Evolutionary conservation across 2,329 filamentous ascomycete genomes (phyloP), one percentile per base, ranked within the genome.

Genomic region (Colletotrichum sp.): DNA sequence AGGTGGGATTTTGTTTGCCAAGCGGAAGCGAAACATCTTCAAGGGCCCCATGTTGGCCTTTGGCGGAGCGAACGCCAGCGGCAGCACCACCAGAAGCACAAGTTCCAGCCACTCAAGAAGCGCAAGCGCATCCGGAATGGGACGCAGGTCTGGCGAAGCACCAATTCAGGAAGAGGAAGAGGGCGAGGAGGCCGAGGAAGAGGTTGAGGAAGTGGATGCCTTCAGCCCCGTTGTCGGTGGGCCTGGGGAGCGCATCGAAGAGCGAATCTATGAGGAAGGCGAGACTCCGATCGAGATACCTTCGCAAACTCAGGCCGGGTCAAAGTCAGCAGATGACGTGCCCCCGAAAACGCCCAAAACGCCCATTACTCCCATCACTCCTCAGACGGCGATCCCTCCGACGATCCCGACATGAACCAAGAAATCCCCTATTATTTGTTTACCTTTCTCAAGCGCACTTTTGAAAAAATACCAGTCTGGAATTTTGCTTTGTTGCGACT

Each of bases 21-120:
- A 95, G 82, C 87, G 95, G 74, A 98, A 96, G 85, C 91, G 94
- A 74, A 95, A 92, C 72, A 84, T 96, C 3, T 97, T 98, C 87
- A 96, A 96, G 82, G 95, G 95, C 0, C 95, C 95, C 0, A 92
- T 92, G 84, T 85, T 94, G 34, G 90, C 90, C 78, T 87, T 93
- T 63, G 88, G 87, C 69, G 74, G 71, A 15, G 85, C 81, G n/a
- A 84, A 77, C 60, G 88, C 81, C 39, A 78, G 81, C 59, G 80
- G 84, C 32, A 79, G 83, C 65, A 79, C 85, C 55, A 79, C 80
- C 18, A 79, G 89, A 71, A 89, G 85, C 76, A 75, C 77, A 3
- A 77, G 80, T 22, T 83, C 83, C 8, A 84, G 88, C 70, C 85
- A 90, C 80, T 86, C 89, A 84, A 88, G 90, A 73, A 93, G 87